Evolutionary conservation across 371 early-diverging fungal genomes (phyloP).

Genomic region (Mucor irregularis): DNA sequence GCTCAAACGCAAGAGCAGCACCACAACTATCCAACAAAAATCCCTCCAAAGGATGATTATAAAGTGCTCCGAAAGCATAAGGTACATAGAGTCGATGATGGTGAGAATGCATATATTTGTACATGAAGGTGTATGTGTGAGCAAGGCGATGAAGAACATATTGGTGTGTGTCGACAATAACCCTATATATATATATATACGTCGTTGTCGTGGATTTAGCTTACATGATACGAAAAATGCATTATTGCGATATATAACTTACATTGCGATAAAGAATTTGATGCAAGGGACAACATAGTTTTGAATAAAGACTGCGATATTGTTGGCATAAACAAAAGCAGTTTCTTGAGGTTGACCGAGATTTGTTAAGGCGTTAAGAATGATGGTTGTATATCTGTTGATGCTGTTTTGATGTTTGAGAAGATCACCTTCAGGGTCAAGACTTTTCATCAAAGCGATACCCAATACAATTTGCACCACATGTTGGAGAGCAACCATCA

Average conservation of each 20-base stretch:
- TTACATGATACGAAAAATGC: background rate
- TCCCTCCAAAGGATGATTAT: constrained; percentile 79
- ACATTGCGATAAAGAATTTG: constrained; percentile 29
- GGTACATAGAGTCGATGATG: constrained; percentile 75
- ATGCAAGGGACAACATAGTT: constrained; percentile 14
- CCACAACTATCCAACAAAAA: constrained; percentile 75
- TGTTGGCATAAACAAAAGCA: background rate
- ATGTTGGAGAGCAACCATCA: constrained; percentile 57
- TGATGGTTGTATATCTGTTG: background rate
- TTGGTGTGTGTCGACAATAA: constrained; percentile 62
- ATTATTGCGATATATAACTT: background rate
- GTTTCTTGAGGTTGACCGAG: constrained; percentile 6
- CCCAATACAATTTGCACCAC: constrained; percentile 41
- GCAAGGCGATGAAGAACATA: constrained; percentile 74
- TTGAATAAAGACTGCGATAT: constrained; percentile 10
- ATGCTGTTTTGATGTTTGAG: constrained; percentile 12
- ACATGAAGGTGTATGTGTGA: constrained; percentile 63
- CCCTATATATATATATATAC: constrained; percentile 23
- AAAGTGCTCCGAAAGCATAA: constrained; percentile 76
- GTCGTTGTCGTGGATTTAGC: background rate
- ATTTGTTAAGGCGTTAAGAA: background rate
- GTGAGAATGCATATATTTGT: constrained; percentile 70
- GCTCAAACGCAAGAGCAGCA: constrained; percentile 61
- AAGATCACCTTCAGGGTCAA: constrained; percentile 18
- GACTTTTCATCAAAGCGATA: constrained; percentile 22